Evolutionary conservation across 371 early-diverging fungal genomes (phyloP).

Genomic region (Lichtheimia corymbifera): DNA sequence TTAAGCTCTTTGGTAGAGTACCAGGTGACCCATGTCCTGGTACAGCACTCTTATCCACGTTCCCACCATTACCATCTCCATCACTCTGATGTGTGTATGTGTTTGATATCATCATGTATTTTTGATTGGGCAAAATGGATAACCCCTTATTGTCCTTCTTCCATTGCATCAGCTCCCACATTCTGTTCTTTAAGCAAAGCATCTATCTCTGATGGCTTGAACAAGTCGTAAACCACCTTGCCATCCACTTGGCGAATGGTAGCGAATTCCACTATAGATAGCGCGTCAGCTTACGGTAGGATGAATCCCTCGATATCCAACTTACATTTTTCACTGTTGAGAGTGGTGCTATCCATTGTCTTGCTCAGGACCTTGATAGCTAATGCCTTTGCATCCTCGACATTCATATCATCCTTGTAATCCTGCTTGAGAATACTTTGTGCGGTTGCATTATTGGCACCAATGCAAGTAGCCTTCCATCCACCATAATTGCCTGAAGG

Average conservation of each 20-base stretch:
- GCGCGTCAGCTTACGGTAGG: not conserved
- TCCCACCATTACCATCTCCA: too few relatives aligned
- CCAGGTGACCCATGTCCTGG: too few relatives aligned
- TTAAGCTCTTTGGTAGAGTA: too few relatives aligned
- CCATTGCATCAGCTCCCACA: slow-evolving; percentile 41
- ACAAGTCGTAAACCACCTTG: slow-evolving; percentile 66
- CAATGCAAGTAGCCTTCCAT: slow-evolving; percentile 99
- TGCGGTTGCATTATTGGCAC: slow-evolving; percentile 91
- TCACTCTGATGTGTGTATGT: too few relatives aligned
- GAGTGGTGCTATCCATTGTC: slow-evolving; percentile 91
- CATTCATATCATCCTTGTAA: slow-evolving; percentile 85
- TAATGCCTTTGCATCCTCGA: slow-evolving; percentile 87
- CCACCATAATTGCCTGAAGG: slow-evolving; percentile 99
- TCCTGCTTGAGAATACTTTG: slow-evolving; percentile 94
- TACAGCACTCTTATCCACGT: too few relatives aligned
- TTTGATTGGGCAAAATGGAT: too few relatives aligned
- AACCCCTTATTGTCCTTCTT: slow-evolving; percentile 22
- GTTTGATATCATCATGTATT: too few relatives aligned
- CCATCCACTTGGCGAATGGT: slow-evolving; percentile 62
- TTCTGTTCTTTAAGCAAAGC: slow-evolving; percentile 71
- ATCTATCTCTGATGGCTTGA: slow-evolving; percentile 75
- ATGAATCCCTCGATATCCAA: slow-evolving; percentile 8
- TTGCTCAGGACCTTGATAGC: slow-evolving; percentile 93
- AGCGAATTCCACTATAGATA: slow-evolving; percentile 75
- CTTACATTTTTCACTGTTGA: slow-evolving; percentile 90